Evolutionary conservation across 164 flowering plant species (phyloP), one percentile per base, ranked within the genome.

Genomic region (Kalanchoe fedtschenkoi): DNA sequence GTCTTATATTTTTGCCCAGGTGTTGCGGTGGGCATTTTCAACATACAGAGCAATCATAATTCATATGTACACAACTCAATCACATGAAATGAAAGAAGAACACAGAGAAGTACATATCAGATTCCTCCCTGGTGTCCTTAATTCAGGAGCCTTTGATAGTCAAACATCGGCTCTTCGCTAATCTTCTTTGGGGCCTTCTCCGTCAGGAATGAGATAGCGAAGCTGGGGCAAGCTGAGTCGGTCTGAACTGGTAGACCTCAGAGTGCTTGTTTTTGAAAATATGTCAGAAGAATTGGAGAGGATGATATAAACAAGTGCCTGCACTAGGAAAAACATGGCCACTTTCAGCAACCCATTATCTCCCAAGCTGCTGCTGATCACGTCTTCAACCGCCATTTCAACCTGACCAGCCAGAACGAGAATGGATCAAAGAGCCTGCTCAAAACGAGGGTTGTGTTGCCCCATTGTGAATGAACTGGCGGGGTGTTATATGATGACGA

Each of bases 261-360:
- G 62, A 46, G 57, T 68, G 60, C 54, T 72, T 54, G 54, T 65
- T 22, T 69, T 60, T 38, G 78, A 74, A 75, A 84, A 84, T 38
- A 84, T 29, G 44, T 67, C 33, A 0, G 87, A 78, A 1, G 84
- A 80, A 13, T 68, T 75, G 7, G 75, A 67, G 34, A 83, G 80
- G 57, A 83, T 80, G 54, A 83, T 58, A 42, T 83, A 83, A 43
- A 80, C 79, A 58, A 83, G 63, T n/a, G 65, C 79, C 61, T 83
- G 87, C 37, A 83, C 80, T 17, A 78, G 3, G 21, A 74, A 37
- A 58, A 83, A 84, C 67, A 84, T 56, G 6, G 37, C 76, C 34
- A 74, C 76, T 70, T 76, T 83, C 55, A 76, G 13, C 38, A 83
- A 33, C 33, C 63, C 56, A n/a, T n/a, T n/a, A n/a, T 74, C 78